Conservation (phyloP, 1,284 basidiomycete genomes). For the Sparassis latifolia region DNA sequence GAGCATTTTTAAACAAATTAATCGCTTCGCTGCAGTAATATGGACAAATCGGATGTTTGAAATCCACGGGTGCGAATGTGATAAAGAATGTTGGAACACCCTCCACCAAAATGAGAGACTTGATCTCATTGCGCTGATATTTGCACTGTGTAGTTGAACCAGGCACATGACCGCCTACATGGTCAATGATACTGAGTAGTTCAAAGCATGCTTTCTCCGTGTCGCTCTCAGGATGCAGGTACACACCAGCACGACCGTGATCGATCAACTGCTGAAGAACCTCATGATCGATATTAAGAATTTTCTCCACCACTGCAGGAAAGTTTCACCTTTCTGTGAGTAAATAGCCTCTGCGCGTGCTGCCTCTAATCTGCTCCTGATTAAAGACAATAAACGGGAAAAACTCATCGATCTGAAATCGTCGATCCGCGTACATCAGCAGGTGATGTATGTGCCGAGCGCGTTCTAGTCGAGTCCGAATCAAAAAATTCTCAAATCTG, state of each 20-base stretch:
- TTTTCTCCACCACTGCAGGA: slow-evolving; percentile 17
- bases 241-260: slow-evolving; percentile 13
- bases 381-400: slow-evolving; percentile 34
- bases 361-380: slow-evolving; percentile 30
- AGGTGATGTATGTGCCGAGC: slow-evolving; percentile 17
- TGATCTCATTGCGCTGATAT: slow-evolving; percentile 31
- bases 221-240: slow-evolving; percentile 20
- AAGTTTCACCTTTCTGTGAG: slow-evolving; percentile 21
- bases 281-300: slow-evolving; percentile 20
- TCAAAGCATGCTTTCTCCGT: slow-evolving; percentile 29
- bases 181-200: slow-evolving; percentile 28
- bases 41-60: slow-evolving; percentile 5
- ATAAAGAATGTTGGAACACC: slow-evolving; percentile 32
- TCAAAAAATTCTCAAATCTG: slow-evolving; percentile 13
- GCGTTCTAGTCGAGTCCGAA: slow-evolving; percentile 3
- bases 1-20: background rate
- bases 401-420: slow-evolving; percentile 29
- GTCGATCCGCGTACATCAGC: slow-evolving; percentile 32
- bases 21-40: slow-evolving; percentile 8
- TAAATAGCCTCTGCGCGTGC: slow-evolving; percentile 23
- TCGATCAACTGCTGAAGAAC: slow-evolving; percentile 18
- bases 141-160: slow-evolving; percentile 28
- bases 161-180: slow-evolving; percentile 24
- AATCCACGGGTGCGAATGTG: slow-evolving; percentile 20
- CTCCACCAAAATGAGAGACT: slow-evolving; percentile 25